Conservation (phyloP, 148 eudicot species). For the Rhododendron simsii region DNA sequence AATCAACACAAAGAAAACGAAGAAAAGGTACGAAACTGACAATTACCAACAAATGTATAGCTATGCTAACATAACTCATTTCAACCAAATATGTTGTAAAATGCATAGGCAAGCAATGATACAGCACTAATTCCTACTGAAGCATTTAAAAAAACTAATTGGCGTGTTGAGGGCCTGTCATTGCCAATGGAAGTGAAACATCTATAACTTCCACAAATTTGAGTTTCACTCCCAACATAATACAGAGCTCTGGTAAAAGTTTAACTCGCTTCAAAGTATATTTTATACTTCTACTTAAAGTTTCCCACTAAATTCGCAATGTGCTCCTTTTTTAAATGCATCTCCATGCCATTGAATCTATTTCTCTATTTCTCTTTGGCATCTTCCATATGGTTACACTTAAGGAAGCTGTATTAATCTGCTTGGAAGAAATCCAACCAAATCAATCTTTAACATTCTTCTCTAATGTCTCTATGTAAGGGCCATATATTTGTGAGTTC, state of each 20-base stretch:
- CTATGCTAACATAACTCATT: background rate
- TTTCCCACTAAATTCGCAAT: background rate
- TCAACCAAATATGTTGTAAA: background rate
- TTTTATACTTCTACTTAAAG: background rate
- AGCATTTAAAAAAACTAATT: background rate
- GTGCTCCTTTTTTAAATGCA: background rate
- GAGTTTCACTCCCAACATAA: background rate
- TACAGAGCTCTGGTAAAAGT: background rate
- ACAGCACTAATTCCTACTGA: background rate
- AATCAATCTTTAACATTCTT: background rate
- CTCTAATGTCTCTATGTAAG: background rate
- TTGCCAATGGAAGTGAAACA: background rate
- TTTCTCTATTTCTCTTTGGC: background rate
- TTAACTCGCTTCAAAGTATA: background rate
- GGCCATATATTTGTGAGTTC: background rate
- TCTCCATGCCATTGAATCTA: background rate
- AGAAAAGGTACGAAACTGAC: background rate
- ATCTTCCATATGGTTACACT: background rate
- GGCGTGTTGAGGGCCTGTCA: background rate
- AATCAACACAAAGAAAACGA: background rate
- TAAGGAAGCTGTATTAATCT: background rate
- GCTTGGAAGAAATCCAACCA: background rate
- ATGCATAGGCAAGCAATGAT: background rate
- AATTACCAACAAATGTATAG: background rate
- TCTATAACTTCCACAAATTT: background rate